Percentiles rank a stretch among this genome's conserved stretches.
Evolutionary conservation across 345 rosid species (phyloP).

Genomic region (Lenwebbia sp.): DNA sequence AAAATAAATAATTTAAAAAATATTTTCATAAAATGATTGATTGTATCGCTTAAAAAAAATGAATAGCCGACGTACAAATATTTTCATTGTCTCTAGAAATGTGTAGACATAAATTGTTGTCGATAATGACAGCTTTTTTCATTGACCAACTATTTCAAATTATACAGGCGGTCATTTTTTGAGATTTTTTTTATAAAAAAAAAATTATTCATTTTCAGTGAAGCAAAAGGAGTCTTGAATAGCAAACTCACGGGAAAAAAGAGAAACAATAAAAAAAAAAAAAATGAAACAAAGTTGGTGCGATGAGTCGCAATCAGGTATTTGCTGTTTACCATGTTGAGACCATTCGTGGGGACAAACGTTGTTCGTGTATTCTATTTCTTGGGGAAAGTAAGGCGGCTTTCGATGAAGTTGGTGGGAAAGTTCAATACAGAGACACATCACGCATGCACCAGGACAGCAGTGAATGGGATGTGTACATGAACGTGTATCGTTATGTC

Average conservation of each 20-base stretch:
- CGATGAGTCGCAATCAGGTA: background rate
- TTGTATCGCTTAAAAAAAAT: background rate
- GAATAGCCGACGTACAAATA: background rate
- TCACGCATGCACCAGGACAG: background rate
- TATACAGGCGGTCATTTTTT: background rate
- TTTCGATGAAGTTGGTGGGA: background rate
- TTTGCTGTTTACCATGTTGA: background rate
- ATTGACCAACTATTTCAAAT: accelerated
- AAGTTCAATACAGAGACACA: background rate
- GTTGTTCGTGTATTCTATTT: background rate
- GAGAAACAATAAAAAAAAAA: background rate
- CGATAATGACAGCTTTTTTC: accelerated
- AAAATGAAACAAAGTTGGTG: background rate
- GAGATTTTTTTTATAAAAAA: background rate
- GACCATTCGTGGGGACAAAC: background rate
- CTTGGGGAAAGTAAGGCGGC: background rate
- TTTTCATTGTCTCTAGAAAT: background rate
- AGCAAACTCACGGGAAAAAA: background rate
- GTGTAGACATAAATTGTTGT: background rate
- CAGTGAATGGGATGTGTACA: background rate
- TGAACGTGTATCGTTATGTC: background rate
- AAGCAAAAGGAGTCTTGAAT: background rate
- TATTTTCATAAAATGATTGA: background rate
- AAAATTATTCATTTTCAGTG: accelerated
- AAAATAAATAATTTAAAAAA: background rate